phyloP scores from a whole-genome alignment of 179 eudicot genomes.

The Amaranthus tricolor region DNA sequence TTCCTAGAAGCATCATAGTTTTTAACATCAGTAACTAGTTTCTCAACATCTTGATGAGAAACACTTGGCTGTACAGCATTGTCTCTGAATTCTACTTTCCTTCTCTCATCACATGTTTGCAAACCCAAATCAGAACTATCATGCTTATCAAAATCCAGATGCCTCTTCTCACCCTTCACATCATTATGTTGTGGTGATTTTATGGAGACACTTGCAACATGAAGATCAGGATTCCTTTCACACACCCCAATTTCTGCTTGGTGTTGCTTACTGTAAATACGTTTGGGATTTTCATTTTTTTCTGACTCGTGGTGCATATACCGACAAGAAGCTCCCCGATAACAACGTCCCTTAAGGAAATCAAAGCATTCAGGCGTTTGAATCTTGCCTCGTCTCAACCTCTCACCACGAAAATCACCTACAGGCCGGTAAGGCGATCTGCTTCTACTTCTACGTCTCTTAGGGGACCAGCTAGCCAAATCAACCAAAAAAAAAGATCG shows the following conservation, averaged over 20 bases:
- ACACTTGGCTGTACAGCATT: slow-evolving; percentile 19
- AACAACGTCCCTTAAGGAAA: slow-evolving; percentile 70
- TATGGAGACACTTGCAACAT: slow-evolving; percentile 21
- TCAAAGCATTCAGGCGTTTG: slow-evolving; percentile 59
- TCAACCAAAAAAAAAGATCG: slow-evolving; percentile 24
- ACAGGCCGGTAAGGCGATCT: slow-evolving; percentile 63
- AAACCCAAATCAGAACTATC: slow-evolving; percentile 27
- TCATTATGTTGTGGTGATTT: slow-evolving; percentile 30
- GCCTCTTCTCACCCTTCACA: slow-evolving; percentile 31
- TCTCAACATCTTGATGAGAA: slow-evolving; percentile 29
- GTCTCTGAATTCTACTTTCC: slow-evolving; percentile 17
- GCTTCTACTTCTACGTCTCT: slow-evolving; percentile 78
- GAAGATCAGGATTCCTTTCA: slow-evolving; percentile 36
- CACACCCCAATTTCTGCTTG: slow-evolving; percentile 29
- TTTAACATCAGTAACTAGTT: slow-evolving; percentile 24
- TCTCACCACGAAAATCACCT: slow-evolving; percentile 44
- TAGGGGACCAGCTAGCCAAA: slow-evolving; percentile 71
- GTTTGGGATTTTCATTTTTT: slow-evolving; percentile 48
- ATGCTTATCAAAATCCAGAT: slow-evolving; percentile 27
- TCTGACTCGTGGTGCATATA: slow-evolving; percentile 58
- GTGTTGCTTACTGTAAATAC: slow-evolving; percentile 40
- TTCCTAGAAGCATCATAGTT: slow-evolving; percentile 28
- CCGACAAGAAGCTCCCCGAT: slow-evolving; percentile 82
- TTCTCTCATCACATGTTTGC: slow-evolving; percentile 24
- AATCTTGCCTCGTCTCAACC: slow-evolving; percentile 45